Conservation (phyloP, 148 eudicot genomes). For the Rhododendron mucronatum region DNA sequence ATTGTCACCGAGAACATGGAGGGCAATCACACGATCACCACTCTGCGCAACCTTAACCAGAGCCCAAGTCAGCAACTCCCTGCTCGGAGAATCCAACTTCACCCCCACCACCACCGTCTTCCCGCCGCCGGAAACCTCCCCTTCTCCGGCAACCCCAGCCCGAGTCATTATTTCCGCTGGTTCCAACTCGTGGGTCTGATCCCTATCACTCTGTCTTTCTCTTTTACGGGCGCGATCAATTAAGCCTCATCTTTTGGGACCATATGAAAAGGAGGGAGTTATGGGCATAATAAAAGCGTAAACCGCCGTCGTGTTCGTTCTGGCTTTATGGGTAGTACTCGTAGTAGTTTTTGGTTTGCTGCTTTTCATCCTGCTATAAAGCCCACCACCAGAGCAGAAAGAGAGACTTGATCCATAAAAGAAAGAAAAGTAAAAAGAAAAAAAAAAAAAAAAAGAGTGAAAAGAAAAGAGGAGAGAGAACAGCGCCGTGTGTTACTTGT, state of each 20-base stretch:
- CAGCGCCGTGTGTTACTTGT: not conserved
- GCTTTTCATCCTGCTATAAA: not conserved
- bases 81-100: constrained; percentile 68
- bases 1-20: constrained; percentile 59
- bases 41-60: constrained; percentile 67
- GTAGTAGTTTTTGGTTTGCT: not conserved
- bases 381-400: constrained; percentile 14
- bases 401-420: not conserved
- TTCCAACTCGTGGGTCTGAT: not conserved
- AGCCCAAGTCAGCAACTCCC: constrained; percentile 85
- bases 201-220: not conserved
- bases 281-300: constrained; percentile 16
- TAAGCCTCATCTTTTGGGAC: not conserved
- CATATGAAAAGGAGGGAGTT: not conserved
- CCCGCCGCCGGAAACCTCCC: constrained; percentile 21
- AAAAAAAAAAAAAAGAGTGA: not conserved
- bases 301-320: constrained; percentile 28
- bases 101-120: constrained; percentile 85
- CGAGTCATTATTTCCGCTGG: constrained; percentile 26
- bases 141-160: constrained; percentile 29
- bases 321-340: not conserved
- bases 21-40: constrained; percentile 84
- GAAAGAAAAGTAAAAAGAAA: not conserved
- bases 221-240: not conserved
- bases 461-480: not conserved